Evolutionary conservation across 352 stramenopile genomes (phyloP), one percentile per base, ranked within the genome.

Genomic region (Globisporangium parvum): DNA sequence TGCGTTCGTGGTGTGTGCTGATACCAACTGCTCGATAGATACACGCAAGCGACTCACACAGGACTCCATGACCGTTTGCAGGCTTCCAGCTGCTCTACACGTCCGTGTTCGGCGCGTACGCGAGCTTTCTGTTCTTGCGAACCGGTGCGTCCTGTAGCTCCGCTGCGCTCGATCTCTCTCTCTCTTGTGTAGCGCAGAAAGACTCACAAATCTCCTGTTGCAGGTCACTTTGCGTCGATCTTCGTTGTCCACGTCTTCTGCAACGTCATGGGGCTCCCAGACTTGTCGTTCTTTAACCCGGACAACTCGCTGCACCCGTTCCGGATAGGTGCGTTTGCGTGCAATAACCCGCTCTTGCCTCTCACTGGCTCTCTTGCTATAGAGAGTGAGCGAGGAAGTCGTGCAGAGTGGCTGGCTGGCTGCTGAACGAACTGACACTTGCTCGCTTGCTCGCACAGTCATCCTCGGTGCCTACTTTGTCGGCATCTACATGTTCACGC

Each of bases 61-160:
- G 26, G 26, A 31, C 26, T 31, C 14, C 15, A 45, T 59, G 12
- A 52, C 3, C 37, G 39, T 20, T 31, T 46, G 26, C n/a, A 93
- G 81, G 80, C 15, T 95, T 97, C 67, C 95, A 98, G 77, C 85
- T 98, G 51, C 66, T 89, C 35, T 98, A 98, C 67, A 98, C 95
- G n/a, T 95, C 82, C 6, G 65, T 98, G 17, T 98, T 98, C 77
- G 95, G 95, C 55, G 85, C 86, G 5, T 98, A 98, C 67, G 87
- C 84, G n/a, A 95, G 88, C 2, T 97, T 97, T 68, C 61, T 96
- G 41, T 98, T 94, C 67, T 61, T 98, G 41, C 76, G 90, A 69
- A 98, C 91, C 55, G 87, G 81, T 80, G 75, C 12, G 61, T 31
- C 20, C 6, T 41, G 1, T n/a, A n/a, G n/a, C n/a, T n/a, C n/a